Evolutionary conservation across 345 rosid species (phyloP), one percentile per base, ranked within the genome.

Genomic region (Linum usitatissimum): DNA sequence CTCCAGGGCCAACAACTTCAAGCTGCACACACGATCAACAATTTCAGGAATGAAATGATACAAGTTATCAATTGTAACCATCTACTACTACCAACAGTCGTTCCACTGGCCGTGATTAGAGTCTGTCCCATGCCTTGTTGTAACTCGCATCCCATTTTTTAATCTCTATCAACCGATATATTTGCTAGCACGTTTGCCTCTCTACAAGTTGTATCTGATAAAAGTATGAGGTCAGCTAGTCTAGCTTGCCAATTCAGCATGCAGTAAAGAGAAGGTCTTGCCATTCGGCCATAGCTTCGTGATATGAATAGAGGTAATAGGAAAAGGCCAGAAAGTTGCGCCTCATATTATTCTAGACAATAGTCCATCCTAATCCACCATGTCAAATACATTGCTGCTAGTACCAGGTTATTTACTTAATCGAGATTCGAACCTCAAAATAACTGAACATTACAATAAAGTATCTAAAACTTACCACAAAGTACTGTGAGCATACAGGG

Each of bases 1-100:
- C 96, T 62, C 96, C 97, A 5, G 96, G 93, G 34, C 97, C 96
- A 59, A 83, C 90, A 63, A 90, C 95, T 76, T 90, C 90, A 70
- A 93, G 86, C 96, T 86, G 83, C 64, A 69, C 59, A 64, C 51
- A 70, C 55, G 31, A 57, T 19, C 59, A 56, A 13, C 55, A 30
- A 2, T 18, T 65, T 69, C 31, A 71, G 68, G 31, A 68, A 60
- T 23, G 28, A 23, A 23, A 23, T 23, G 28, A 23, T 68, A 39
- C 64, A 54, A 39, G n/a, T 18, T 4, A 49, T 21, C 18, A 55
- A 31, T 14, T 31, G 64, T 18, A 69, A 54, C 64, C 61, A 51
- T 18, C 30, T 6, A 28, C 23, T 55, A 34, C 38, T 34, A 5
- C 30, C 8, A 54, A 7, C 9, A 54, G 23, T 18, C 23, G 3